Conservation (phyloP, 2,329 filamentous ascomycete genomes). For the Ophiostoma perfectum region DNA sequence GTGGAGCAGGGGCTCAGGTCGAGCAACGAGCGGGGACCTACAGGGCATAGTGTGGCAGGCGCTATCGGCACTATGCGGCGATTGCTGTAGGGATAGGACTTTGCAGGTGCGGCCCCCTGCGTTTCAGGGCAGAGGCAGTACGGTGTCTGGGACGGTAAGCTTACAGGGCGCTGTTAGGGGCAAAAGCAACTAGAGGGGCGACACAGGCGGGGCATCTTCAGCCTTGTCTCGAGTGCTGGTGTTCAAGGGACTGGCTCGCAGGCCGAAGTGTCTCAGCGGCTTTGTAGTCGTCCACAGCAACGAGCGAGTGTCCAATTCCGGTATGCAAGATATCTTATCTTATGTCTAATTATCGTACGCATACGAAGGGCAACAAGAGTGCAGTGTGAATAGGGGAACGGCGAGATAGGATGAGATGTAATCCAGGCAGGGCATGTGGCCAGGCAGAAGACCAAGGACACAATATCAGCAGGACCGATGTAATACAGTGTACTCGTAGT, state of each 20-base stretch:
- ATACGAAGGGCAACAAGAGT: not conserved
- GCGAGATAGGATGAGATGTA: not conserved
- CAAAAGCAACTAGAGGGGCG: constrained; percentile 6
- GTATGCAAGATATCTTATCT: no score
- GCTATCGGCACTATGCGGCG: not conserved
- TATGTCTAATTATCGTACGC: no score
- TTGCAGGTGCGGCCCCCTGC: not conserved
- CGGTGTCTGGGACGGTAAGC: not conserved
- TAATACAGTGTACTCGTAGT: not conserved
- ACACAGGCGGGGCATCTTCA: constrained; percentile 18
- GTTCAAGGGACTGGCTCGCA: no score
- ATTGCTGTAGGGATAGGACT: not conserved
- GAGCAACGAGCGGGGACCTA: not conserved
- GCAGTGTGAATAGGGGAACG: not conserved
- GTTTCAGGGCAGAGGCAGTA: not conserved
- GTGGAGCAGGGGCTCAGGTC: not conserved
- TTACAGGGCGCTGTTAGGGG: not conserved
- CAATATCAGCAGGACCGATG: not conserved
- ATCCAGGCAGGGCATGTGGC: not conserved
- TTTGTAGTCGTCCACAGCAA: not conserved
- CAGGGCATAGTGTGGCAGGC: not conserved
- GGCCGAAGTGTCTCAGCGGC: not conserved
- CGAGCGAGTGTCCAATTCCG: not conserved
- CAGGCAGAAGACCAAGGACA: not conserved
- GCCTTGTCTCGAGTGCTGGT: constrained; percentile 15